Evolutionary conservation across 768 basidiomycete species (phyloP).

Genomic region (Lactifluus volemus): DNA sequence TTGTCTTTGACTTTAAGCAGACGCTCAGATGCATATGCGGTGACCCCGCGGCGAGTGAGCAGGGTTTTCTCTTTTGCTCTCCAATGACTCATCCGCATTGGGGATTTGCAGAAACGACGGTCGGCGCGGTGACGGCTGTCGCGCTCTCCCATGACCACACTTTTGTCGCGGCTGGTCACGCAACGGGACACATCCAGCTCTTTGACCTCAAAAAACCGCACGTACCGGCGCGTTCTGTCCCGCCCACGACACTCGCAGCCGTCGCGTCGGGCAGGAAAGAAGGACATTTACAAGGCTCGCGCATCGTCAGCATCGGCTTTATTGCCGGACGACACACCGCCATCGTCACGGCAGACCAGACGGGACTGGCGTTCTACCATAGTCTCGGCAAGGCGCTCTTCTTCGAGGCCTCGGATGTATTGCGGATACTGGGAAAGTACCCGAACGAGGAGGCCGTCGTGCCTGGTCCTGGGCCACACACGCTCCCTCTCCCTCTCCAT

Average conservation of each 20-base stretch:
- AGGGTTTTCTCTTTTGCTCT: background rate
- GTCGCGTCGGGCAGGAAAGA: conserved; percentile 74
- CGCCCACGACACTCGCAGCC: conserved; percentile 59
- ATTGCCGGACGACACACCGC: conserved; percentile 90
- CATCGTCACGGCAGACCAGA: conserved; percentile 82
- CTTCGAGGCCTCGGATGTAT: conserved; percentile 88
- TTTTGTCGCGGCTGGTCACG: conserved; percentile 83
- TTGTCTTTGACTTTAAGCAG: conserved; percentile 89
- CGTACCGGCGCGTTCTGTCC: conserved; percentile 56
- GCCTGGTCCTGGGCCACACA: background rate
- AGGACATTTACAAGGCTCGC: conserved; percentile 74
- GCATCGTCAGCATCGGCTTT: conserved; percentile 77
- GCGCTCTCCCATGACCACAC: conserved; percentile 92
- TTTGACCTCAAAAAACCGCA: conserved; percentile 71
- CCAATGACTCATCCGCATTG: background rate
- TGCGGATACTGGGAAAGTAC: conserved; percentile 90
- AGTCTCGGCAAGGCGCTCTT: conserved; percentile 90
- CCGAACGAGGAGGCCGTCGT: conserved; percentile 40
- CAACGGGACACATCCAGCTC: conserved; percentile 74
- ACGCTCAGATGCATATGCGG: conserved; percentile 74
- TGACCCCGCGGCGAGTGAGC: conserved; percentile 49
- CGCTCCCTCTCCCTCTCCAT: conserved; percentile 26
- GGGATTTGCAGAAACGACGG: conserved; percentile 38
- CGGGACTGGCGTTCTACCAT: conserved; percentile 91
- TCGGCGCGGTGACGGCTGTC: conserved; percentile 80